Conservation (phyloP, 1,139 yeast genomes). For the Saccharomyces hybrid region DNA sequence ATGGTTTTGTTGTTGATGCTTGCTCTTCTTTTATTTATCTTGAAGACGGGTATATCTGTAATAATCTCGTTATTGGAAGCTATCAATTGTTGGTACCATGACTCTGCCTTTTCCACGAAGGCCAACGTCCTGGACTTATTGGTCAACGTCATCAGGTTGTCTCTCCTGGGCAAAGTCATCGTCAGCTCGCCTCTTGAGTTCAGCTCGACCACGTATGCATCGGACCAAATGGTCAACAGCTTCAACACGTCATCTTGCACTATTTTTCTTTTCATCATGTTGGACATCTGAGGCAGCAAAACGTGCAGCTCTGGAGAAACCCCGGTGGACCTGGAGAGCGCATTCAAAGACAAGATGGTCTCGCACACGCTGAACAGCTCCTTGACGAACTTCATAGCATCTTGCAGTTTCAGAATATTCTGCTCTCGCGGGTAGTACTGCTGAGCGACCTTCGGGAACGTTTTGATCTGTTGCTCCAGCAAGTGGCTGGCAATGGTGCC, state of each 20-base stretch:
- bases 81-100: constrained; percentile 15
- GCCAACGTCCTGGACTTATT: constrained; percentile 24
- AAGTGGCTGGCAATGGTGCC: constrained; percentile 12
- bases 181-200: constrained; percentile 22
- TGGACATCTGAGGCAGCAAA: constrained; percentile 27
- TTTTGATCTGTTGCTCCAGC: constrained; percentile 19
- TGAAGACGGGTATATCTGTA: constrained; percentile 18
- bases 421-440: constrained; percentile 19
- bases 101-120: constrained; percentile 20
- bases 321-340: constrained; percentile 18
- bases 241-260: constrained; percentile 15
- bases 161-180: constrained; percentile 16
- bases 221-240: constrained; percentile 25
- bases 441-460: constrained; percentile 22
- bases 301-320: constrained; percentile 18
- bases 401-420: constrained; percentile 11
- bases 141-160: constrained; percentile 15
- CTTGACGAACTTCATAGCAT: constrained; percentile 16
- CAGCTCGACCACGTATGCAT: constrained; percentile 19
- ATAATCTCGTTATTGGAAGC: constrained; percentile 8
- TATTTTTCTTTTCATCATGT: constrained; percentile 22
- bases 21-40: constrained; percentile 19
- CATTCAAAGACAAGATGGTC: constrained; percentile 24
- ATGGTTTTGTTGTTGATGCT: background rate
- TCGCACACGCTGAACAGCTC: constrained; percentile 23